Evolutionary conservation across 352 stramenopile species (phyloP), one percentile per base, ranked within the genome.

Genomic region (Globisporangium splendens): DNA sequence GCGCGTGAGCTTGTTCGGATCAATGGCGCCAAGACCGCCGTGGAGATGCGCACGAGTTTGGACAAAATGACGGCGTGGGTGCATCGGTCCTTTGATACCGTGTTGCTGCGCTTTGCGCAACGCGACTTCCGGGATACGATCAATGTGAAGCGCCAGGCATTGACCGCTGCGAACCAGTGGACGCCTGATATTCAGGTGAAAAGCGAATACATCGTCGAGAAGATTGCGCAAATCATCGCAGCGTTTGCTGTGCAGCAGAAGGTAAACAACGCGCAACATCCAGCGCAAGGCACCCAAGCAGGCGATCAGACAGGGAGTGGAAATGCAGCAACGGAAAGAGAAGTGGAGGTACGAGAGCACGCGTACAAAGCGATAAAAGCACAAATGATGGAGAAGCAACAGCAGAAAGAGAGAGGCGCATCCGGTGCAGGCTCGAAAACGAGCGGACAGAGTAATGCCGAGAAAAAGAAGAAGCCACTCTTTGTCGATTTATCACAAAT

Each of bases 361-460:
- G 76, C 77, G 31, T 91, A 91, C 54, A 64, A 73, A 3, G 66
- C 77, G 28, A n/a, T 91, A 8, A 91, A 91, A 47, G 57, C 72
- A 8, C 74, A 89, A 24, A 72, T 89, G 28, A 61, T 85, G 65
- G 61, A 69, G n/a, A 72, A 70, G 50, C 63, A 83, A 59, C 35
- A 77, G 20, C 65, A 83, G 51, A 69, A 55, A 5, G 46, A 33
- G 1, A 68, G 77, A 59, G 58, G 70, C 39, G 50, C 35, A 20
- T 42, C 20, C 22, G 42, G 71, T 49, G 56, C 71, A 39, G 60
- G 14, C 21, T 21, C 28, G 8, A 49, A 62, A 17, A 12, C 22
- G 17, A n/a, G 12, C 20, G 14, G 12, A 24, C 8, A 47, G 11
- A 8, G 52, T 13, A 38, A 48, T 35, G 46, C 44, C 17, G 59